Evolutionary conservation across 768 basidiomycete species (phyloP).

Genomic region (Mycena vulgaris): DNA sequence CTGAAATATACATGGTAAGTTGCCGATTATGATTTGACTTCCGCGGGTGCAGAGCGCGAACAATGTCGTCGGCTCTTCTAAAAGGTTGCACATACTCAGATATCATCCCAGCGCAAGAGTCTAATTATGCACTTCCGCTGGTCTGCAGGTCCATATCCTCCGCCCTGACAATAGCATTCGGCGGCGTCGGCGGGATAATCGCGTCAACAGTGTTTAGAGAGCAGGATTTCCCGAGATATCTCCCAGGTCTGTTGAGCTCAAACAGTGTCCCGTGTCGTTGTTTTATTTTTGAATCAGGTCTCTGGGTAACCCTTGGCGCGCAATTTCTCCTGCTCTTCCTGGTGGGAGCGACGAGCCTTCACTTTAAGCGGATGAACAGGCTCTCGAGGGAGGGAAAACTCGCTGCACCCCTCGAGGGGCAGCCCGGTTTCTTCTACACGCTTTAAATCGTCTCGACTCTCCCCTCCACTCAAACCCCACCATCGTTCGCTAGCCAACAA

Average conservation of each 20-base stretch:
- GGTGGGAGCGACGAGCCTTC: conserved; percentile 50
- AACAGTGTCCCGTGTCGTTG: conserved; percentile 23
- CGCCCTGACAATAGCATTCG: conserved; percentile 59
- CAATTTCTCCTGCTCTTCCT: conserved; percentile 56
- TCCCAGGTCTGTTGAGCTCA: conserved; percentile 54
- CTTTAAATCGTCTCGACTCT: conserved; percentile 29
- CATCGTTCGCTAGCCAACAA: not conserved
- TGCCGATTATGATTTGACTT: not conserved
- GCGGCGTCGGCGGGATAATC: conserved; percentile 59
- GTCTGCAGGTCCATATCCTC: conserved; percentile 43
- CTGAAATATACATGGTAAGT: not conserved
- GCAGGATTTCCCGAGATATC: conserved; percentile 60
- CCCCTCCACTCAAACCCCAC: not conserved
- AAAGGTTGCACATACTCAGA: conserved; percentile 45
- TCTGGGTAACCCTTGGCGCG: conserved; percentile 57
- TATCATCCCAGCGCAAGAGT: conserved; percentile 38
- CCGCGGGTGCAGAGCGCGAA: conserved; percentile 46
- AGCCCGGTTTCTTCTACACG: conserved; percentile 56
- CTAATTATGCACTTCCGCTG: not conserved
- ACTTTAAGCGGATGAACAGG: conserved; percentile 56
- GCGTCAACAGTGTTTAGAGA: conserved; percentile 55
- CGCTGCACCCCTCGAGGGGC: conserved; percentile 52
- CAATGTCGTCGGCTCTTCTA: conserved; percentile 66
- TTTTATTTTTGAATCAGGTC: conserved; percentile 43
- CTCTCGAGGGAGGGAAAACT: conserved; percentile 51